These are phyloP conservation scores for Tricholoma bakamatsutake DNA, from an alignment of 768 basidiomycete species.

Conservation along the genomic window DNA sequence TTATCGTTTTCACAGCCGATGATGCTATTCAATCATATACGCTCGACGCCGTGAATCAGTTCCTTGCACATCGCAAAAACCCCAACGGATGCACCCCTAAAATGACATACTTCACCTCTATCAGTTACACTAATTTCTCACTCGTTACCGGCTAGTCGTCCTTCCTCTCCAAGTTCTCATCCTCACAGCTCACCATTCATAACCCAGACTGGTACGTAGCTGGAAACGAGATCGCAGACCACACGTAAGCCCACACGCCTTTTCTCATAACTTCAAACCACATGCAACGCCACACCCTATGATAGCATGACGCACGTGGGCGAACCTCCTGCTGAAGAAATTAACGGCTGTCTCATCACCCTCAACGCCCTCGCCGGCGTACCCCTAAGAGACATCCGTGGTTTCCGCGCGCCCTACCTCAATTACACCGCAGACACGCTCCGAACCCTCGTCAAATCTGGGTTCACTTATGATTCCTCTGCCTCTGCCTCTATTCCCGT, in stretches of 20 bases:
- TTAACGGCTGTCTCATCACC: conserved; percentile 74
- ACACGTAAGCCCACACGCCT: conserved; percentile 43
- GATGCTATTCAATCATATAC: conserved; percentile 78
- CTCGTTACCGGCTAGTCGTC: conserved; percentile 48
- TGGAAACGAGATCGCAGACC: conserved; percentile 80
- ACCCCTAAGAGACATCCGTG: conserved; percentile 54
- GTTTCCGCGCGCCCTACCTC: conserved; percentile 77
- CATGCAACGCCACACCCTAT: not conserved
- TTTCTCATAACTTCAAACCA: not conserved
- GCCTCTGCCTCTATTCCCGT: conserved; percentile 58
- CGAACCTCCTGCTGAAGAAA: conserved; percentile 53
- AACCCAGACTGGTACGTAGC: conserved; percentile 67
- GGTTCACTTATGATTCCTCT: conserved; percentile 71
- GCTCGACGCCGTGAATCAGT: conserved; percentile 65
- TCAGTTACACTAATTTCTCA: conserved; percentile 72
- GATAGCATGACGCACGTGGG: conserved; percentile 78
- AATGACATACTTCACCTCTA: conserved; percentile 72
- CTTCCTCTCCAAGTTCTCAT: not conserved
- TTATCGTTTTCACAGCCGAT: conserved; percentile 71
- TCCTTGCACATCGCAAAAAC: conserved; percentile 68
- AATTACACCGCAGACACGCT: conserved; percentile 62
- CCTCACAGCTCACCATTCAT: not conserved
- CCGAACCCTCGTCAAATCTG: conserved; percentile 42
- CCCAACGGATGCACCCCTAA: conserved; percentile 71
- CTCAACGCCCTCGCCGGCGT: conserved; percentile 77